Evolutionary conservation across 2,329 filamentous ascomycete genomes (phyloP).

Genomic region (Epichloe sp.): DNA sequence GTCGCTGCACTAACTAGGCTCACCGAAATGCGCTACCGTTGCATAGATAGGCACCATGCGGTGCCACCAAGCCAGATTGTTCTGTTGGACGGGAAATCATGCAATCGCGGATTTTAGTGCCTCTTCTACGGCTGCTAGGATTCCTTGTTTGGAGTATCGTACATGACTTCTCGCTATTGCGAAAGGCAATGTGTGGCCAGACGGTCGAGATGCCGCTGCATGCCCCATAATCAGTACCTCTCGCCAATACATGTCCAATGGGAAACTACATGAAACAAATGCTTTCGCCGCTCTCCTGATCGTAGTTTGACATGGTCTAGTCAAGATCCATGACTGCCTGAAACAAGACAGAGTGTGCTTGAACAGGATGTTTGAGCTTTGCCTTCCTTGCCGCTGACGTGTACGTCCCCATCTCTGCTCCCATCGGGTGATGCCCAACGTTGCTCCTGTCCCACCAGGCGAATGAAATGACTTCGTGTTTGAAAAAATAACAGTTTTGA

Average conservation of each 20-base stretch:
- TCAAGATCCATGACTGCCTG: background rate
- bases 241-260: constrained; percentile 2
- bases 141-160: background rate
- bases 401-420: background rate
- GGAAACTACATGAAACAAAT: background rate
- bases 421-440: background rate
- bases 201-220: background rate
- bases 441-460: background rate
- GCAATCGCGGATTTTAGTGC: background rate
- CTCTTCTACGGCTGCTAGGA: background rate
- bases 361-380: background rate
- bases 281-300: background rate
- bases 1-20: background rate
- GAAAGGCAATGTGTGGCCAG: background rate
- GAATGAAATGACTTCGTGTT: background rate
- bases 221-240: background rate
- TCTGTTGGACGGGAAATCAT: constrained; percentile 1
- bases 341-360: background rate
- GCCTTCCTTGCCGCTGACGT: constrained; percentile 2
- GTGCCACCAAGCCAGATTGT: constrained; percentile 3
- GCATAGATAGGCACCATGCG: background rate
- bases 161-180: background rate
- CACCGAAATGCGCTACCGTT: background rate
- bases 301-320: background rate
- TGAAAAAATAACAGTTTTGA: background rate